These are phyloP conservation scores for Letharia lupina DNA, from an alignment of 495 filamentous ascomycete species.

Conservation along the genomic window DNA sequence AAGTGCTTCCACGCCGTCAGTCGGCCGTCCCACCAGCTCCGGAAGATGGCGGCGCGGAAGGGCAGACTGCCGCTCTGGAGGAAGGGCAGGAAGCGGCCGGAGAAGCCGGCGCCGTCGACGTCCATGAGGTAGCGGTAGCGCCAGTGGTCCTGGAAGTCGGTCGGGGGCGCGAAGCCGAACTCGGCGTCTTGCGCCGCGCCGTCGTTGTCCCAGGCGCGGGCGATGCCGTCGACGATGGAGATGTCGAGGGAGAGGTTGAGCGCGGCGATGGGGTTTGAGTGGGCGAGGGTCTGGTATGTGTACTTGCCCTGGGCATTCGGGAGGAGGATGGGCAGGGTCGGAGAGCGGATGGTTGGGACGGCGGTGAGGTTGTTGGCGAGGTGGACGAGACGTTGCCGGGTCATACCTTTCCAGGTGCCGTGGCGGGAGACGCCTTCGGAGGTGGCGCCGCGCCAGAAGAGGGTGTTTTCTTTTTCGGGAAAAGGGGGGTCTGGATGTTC, in stretches of 20 bases:
- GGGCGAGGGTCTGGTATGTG: slow-evolving; percentile 32
- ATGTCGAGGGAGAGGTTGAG: slow-evolving; percentile 38
- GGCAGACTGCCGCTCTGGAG: slow-evolving; percentile 54
- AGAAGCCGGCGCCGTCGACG: slow-evolving; percentile 59
- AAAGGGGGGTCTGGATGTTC: slow-evolving; percentile 35
- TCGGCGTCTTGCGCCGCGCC: slow-evolving; percentile 46
- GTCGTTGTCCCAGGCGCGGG: slow-evolving; percentile 44
- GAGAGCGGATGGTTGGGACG: slow-evolving; percentile 29
- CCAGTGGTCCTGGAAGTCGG: slow-evolving; percentile 53
- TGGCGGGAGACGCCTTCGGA: slow-evolving; percentile 48
- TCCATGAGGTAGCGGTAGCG: slow-evolving; percentile 60
- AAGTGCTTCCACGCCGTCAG: slow-evolving; percentile 70
- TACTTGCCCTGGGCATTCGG: slow-evolving; percentile 25
- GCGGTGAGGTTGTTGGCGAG: slow-evolving; percentile 45
- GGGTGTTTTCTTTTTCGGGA: slow-evolving; percentile 34
- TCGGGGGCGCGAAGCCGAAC: slow-evolving; percentile 35
- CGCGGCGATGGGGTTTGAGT: slow-evolving; percentile 31
- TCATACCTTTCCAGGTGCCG: slow-evolving; percentile 51
- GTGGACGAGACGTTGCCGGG: slow-evolving; percentile 49
- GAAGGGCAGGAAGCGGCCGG: slow-evolving; percentile 54
- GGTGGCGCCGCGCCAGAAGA: slow-evolving; percentile 49
- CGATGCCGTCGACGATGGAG: slow-evolving; percentile 42
- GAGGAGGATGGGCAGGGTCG: slow-evolving; percentile 33
- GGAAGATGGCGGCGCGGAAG: slow-evolving; percentile 56
- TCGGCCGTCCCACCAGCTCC: slow-evolving; percentile 67